phyloP scores from a whole-genome alignment of 805 yeast genomes.

The Wickerhamiella brachini region DNA sequence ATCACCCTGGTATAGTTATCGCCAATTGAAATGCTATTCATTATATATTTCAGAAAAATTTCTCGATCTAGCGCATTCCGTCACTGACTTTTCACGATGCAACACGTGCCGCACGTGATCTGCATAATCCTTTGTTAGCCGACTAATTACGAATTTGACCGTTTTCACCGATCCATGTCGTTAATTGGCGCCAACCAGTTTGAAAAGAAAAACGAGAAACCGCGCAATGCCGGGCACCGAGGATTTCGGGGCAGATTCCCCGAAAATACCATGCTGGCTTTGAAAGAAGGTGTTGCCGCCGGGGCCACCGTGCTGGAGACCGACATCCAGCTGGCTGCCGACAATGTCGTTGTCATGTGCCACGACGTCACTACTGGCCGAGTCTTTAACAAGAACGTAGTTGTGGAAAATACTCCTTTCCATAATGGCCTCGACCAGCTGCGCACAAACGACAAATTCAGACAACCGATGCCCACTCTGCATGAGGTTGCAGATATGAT shows the following conservation, averaged over 20 bases:
- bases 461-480: constrained; percentile 31
- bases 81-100: neutral
- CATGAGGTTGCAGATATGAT: constrained; percentile 30
- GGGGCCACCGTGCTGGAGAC: constrained; percentile 38
- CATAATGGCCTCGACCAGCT: constrained; percentile 28
- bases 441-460: constrained; percentile 22
- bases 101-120: neutral
- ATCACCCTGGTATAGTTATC: no score
- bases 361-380: constrained; percentile 42
- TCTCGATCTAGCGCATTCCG: neutral
- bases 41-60: no score
- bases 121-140: neutral
- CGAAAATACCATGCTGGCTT: constrained; percentile 35
- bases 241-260: constrained; percentile 29
- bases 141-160: neutral
- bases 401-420: constrained; percentile 28
- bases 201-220: constrained; percentile 7
- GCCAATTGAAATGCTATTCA: no score
- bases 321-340: constrained; percentile 41
- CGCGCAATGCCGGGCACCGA: constrained; percentile 20
- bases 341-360: constrained; percentile 39
- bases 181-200: neutral
- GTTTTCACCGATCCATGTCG: neutral
- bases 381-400: constrained; percentile 29
- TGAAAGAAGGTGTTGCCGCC: constrained; percentile 34